Base-by-base conservation (phyloP, 164 flowering plant species). In the Dillenia turbinata region DNA sequence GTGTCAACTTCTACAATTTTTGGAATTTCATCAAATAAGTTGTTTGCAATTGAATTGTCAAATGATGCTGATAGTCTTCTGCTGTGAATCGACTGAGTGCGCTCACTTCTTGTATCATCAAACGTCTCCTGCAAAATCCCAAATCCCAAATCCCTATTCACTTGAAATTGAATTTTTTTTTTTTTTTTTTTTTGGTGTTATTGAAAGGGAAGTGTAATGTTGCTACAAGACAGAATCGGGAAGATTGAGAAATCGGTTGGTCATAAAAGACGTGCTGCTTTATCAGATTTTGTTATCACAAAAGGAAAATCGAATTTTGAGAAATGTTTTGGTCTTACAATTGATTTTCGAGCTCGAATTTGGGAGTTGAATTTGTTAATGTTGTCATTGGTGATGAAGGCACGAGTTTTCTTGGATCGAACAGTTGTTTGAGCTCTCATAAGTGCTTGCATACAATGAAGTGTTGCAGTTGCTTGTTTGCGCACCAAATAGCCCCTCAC, bases 401-500 rank as follows among this genome's bases (percentile, higher is more conserved):
- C 55, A 1, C 80, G 79, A 52, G 70, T 49, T 63, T 66, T 80
- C 48, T 77, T 83, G 19, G 77, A 77, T 44, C 83, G 75, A 17
- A 81, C 80, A 8, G 81, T 73, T 16, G 81, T 76, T 60, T 92
- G 98, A 64, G 95, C 96, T 78, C 90, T 62, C 0, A 89, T 77
- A 0, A 89, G 78, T 53, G 96, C 90, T 68, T 89, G 89, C 90
- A 89, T 86, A 68, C 92, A 56, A 49, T 75, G 81, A 26, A 89
- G 87, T 9, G 92, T 85, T 7, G 86, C 86, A 22, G 86, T 69
- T 10, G 92, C 89, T 75, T 87, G 89, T 57, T 78, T 89, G 14
- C 96, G 56, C 56, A 87, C 96, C 10, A 89, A 73, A 68, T 75
- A 89, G 0, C 96, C 96, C 79, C 96, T 76, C 13, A 89, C 87